phyloP scores from a whole-genome alignment of 116 monocot species.

The Zostera marina region DNA sequence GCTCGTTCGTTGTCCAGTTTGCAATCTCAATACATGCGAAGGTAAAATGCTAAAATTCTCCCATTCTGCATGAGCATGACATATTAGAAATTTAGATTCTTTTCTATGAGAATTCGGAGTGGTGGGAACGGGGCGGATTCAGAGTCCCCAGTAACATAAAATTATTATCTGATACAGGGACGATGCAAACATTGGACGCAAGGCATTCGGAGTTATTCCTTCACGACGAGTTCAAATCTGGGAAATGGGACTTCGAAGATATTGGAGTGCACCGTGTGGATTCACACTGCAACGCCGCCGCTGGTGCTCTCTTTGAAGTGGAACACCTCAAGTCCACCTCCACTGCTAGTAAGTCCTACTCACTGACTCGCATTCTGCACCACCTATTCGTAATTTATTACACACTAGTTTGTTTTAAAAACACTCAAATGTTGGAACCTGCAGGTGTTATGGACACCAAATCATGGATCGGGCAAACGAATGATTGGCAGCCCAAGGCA shows the following conservation, averaged over 20 bases:
- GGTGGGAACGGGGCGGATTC: too few relatives aligned
- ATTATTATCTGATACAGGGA: slow-evolving; percentile 28
- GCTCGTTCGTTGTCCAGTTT: slow-evolving; percentile 83
- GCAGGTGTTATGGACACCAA: slow-evolving; percentile 41
- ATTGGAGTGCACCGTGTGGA: slow-evolving; percentile 38
- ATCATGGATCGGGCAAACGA: slow-evolving; percentile 34
- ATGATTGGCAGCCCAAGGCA: slow-evolving; percentile 82
- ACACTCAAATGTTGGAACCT: neutral
- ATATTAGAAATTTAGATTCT: too few relatives aligned
- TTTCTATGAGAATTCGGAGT: too few relatives aligned
- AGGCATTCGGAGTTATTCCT: slow-evolving; percentile 70
- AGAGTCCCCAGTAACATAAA: too few relatives aligned
- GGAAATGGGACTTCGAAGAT: slow-evolving; percentile 54
- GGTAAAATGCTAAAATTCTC: slow-evolving; percentile 17
- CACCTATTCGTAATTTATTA: neutral
- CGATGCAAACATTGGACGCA: slow-evolving; percentile 84
- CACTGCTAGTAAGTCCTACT: slow-evolving; percentile 27
- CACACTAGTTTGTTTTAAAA: neutral
- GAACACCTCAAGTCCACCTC: slow-evolving; percentile 20
- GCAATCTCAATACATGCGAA: slow-evolving; percentile 87
- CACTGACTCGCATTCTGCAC: neutral
- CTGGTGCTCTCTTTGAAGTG: slow-evolving; percentile 59
- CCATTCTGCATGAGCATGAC: neutral
- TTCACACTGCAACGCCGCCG: slow-evolving; percentile 27
- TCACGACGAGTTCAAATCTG: slow-evolving; percentile 40